A percentile compares a stretch with the other conserved stretches of the same genome.
Evolutionary conservation across 805 yeast genomes (phyloP).

Genomic region (Nakazawaea peltata): DNA sequence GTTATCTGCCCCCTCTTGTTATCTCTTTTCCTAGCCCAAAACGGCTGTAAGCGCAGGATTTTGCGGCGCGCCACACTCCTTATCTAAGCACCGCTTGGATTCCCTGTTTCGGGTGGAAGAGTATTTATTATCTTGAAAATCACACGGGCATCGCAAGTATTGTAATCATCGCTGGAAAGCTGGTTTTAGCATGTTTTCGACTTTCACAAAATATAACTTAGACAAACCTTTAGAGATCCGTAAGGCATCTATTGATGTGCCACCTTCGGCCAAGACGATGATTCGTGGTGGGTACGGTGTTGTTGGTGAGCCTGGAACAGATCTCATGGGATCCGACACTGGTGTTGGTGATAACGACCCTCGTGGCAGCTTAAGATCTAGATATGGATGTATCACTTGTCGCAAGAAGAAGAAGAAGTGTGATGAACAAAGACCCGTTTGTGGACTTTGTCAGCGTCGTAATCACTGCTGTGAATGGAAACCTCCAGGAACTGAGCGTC

Average conservation of each 20-base stretch:
- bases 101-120: no score
- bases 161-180: no score
- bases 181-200: conserved; percentile 8
- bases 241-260: not conserved
- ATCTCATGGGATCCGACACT: not conserved
- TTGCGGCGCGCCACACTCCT: no score
- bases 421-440: conserved; percentile 37
- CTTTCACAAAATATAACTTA: not conserved
- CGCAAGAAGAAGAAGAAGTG: conserved; percentile 40
- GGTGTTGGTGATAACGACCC: no score
- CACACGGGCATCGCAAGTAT: no score
- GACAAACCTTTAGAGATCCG: conserved; percentile 3
- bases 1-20: no score
- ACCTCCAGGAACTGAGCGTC: conserved; percentile 8
- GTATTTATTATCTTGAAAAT: no score
- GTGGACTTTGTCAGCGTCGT: conserved; percentile 32
- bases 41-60: no score
- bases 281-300: not conserved
- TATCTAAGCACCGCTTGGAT: no score
- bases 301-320: not conserved
- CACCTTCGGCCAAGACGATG: not conserved
- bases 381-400: conserved; percentile 31
- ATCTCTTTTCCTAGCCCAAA: no score
- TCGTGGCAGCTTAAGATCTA: conserved; percentile 24
- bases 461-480: conserved; percentile 22